Conservation (phyloP, 73 alveolate species). For the Stentor coeruleus region DNA sequence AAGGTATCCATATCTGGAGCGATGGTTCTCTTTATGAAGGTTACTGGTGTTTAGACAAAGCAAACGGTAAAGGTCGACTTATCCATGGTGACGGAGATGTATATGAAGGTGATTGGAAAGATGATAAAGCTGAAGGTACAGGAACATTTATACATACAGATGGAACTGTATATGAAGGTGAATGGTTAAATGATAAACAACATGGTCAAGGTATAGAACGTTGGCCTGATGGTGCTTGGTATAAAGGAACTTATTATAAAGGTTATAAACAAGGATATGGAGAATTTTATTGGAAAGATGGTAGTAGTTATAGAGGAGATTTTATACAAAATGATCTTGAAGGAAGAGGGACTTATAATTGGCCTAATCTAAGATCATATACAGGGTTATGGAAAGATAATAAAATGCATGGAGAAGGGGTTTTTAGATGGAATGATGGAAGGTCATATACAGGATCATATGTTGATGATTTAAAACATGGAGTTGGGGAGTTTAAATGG, state of each 20-base stretch:
- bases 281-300: constrained; percentile 42
- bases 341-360: constrained; percentile 37
- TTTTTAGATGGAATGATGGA: constrained; percentile 60
- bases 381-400: constrained; percentile 39
- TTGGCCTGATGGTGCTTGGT: constrained; percentile 52
- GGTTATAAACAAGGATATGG: constrained; percentile 65
- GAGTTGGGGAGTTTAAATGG: constrained; percentile 60
- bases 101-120: constrained; percentile 41
- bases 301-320: constrained; percentile 45
- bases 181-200: constrained; percentile 44
- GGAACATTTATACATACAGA: constrained; percentile 32
- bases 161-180: constrained; percentile 54
- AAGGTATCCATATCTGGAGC: background rate
- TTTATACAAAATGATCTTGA: constrained; percentile 28
- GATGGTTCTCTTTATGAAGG: background rate
- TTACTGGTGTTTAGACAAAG: background rate
- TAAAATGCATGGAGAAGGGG: constrained; percentile 49
- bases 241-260: constrained; percentile 50
- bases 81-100: constrained; percentile 31
- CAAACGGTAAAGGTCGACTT: background rate
- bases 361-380: constrained; percentile 33
- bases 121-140: constrained; percentile 34
- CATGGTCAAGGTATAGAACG: constrained; percentile 59
- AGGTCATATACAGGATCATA: constrained; percentile 46
- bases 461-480: constrained; percentile 50